Conservation (phyloP, 352 stramenopile species). For the Plasmopara muralis region DNA sequence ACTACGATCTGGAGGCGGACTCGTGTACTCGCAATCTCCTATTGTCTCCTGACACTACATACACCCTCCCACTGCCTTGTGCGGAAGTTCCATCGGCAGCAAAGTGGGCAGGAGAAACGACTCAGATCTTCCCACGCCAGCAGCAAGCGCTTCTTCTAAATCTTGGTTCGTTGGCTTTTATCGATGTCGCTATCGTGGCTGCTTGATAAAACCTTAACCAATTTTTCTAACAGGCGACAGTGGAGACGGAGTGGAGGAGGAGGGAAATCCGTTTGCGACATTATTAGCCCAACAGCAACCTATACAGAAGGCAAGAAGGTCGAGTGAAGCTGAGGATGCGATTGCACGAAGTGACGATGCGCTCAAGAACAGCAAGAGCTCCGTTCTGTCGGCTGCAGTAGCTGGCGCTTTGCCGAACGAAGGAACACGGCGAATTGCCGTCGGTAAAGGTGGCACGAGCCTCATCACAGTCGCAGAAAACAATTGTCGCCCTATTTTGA, state of each 20-base stretch:
- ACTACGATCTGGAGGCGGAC: slow-evolving; percentile 45
- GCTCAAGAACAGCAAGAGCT: neutral
- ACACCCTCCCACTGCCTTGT: slow-evolving; percentile 1
- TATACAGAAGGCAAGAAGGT: neutral
- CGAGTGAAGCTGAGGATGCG: neutral
- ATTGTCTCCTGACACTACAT: slow-evolving; percentile 15
- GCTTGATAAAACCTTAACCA: neutral
- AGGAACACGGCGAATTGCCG: neutral
- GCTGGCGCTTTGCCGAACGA: neutral
- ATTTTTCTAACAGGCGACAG: slow-evolving; percentile 23
- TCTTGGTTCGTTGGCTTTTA: slow-evolving; percentile 22
- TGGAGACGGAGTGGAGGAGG: slow-evolving; percentile 23
- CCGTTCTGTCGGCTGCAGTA: slow-evolving; percentile 1
- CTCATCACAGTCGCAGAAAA: slow-evolving; percentile 1
- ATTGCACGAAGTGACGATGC: neutral
- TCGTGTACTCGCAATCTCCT: slow-evolving; percentile 18
- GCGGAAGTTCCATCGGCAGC: slow-evolving; percentile 1
- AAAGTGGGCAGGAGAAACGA: slow-evolving; percentile 8
- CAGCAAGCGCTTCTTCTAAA: slow-evolving; percentile 27
- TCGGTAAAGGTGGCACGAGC: neutral
- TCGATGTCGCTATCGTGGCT: neutral
- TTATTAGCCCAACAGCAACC: slow-evolving; percentile 34
- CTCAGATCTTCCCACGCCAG: slow-evolving; percentile 35
- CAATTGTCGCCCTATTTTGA: slow-evolving; percentile 15
- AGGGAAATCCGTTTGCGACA: slow-evolving; percentile 60